A percentile compares a stretch with the other conserved stretches of the same genome.
Conservation (phyloP, 75 land plant genomes). For the Picea glauca region DNA sequence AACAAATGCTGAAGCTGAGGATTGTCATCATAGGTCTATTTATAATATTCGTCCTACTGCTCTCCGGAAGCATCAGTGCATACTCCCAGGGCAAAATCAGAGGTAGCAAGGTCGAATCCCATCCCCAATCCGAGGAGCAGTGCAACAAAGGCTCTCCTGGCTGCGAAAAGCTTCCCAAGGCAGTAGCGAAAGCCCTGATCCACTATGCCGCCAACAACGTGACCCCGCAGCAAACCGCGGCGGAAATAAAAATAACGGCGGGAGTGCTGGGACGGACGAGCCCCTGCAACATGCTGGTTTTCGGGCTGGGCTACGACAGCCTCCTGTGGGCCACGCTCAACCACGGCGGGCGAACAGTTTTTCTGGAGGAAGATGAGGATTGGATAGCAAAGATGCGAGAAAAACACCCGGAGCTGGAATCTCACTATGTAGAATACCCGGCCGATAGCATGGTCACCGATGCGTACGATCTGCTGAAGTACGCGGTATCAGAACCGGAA, state of each 20-base stretch:
- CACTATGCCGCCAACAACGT: conserved; percentile 23
- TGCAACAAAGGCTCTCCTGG: background rate
- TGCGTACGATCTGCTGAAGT: conserved; percentile 8
- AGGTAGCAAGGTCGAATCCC: too few species aligned
- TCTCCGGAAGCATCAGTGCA: background rate
- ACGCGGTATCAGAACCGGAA: background rate
- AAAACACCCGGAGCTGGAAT: conserved; percentile 5
- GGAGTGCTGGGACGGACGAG: conserved; percentile 1
- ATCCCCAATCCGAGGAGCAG: background rate
- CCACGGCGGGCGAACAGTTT: conserved; percentile 30
- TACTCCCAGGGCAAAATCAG: background rate
- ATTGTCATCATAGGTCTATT: background rate
- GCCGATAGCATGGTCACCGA: conserved; percentile 4
- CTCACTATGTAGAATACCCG: conserved; percentile 7
- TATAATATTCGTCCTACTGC: background rate
- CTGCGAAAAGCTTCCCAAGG: background rate
- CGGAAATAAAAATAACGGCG: conserved; percentile 29
- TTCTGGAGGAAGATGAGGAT: conserved; percentile 30
- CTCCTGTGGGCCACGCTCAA: conserved; percentile 29
- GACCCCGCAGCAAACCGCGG: conserved; percentile 31
- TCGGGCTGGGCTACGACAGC: conserved; percentile 36
- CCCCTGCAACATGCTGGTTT: conserved; percentile 42
- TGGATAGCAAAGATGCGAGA: conserved; percentile 6
- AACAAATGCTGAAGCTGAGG: background rate
- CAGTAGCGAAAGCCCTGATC: conserved; percentile 17